Evolutionary conservation across 805 yeast species (phyloP), one percentile per base, ranked within the genome.

Genomic region (Candida dendrica): DNA sequence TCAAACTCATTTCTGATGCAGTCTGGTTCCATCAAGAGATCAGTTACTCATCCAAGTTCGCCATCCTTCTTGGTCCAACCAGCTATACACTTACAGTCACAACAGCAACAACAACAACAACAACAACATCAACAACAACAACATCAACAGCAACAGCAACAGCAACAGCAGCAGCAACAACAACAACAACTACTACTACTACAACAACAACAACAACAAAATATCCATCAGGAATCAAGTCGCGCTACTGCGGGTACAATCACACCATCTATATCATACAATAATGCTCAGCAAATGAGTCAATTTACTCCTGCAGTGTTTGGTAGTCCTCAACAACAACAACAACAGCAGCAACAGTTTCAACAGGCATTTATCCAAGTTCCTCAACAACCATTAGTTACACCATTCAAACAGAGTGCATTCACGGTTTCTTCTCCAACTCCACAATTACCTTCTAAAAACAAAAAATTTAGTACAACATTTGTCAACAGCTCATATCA

Each of bases 241-340:
- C 38, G 32, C 27, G 32, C 38, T 10, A 36, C 32, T 14, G 11
- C 16, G 3, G 38, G 38, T 26, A 19, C 37, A 34, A 7, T 34
- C 16, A 34, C 37, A 6, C 26, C 15, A 20, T 34, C 37, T 2
- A 20, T 34, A 2, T 22, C 37, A 7, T 20, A n/a, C 14, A n/a
- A 5, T 11, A 34, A 34, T 19, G 26, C 15, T 5, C 37, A 34
- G 14, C 37, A 34, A 22, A 6, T 22, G 17, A 19, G 14, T 8
- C 37, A 34, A 17, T 34, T 20, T 11, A 19, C 37, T 3, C 26
- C 37, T 14, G 15, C 16, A 19, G 9, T 41, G 37, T 22, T 34
- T 43, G 16, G 43, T 39, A 30, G 30, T 40, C 22, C 41, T n/a
- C 42, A 32, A 19, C 49, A 47, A 19, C 51, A 45, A 34, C 43